Percentiles rank a stretch among this genome's conserved stretches.
Conservation (phyloP, 805 yeast genomes). For the Wickerhamiella domercqiae region DNA sequence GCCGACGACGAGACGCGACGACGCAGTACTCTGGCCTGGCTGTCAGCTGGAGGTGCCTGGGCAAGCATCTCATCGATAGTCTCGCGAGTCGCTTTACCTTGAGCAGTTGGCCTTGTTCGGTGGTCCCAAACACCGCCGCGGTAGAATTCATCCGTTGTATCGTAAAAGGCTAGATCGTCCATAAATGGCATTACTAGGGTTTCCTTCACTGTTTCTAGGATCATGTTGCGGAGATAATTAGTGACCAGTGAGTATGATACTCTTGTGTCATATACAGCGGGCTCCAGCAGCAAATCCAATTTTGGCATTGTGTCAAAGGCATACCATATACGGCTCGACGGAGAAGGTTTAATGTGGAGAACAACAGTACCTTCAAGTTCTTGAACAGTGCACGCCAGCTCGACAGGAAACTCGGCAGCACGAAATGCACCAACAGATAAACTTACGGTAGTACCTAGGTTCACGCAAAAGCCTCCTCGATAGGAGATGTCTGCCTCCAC, state of each 20-base stretch:
- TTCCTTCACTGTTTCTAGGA: slow-evolving; percentile 64
- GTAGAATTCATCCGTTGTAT: slow-evolving; percentile 52
- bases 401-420: slow-evolving; percentile 55
- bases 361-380: slow-evolving; percentile 60
- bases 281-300: slow-evolving; percentile 65
- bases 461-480: slow-evolving; percentile 59
- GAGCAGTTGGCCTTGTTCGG: slow-evolving; percentile 3
- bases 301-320: slow-evolving; percentile 68
- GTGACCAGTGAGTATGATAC: slow-evolving; percentile 67
- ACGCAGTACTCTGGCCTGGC: not conserved
- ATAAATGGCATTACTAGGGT: slow-evolving; percentile 72
- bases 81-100: not conserved
- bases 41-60: not conserved
- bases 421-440: slow-evolving; percentile 64
- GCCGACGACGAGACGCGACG: not conserved
- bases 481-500: slow-evolving; percentile 50
- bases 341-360: slow-evolving; percentile 69
- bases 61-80: slow-evolving; percentile 1
- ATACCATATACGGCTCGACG: slow-evolving; percentile 84
- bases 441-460: slow-evolving; percentile 65
- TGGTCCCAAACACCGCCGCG: slow-evolving; percentile 90
- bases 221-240: slow-evolving; percentile 58
- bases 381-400: slow-evolving; percentile 52
- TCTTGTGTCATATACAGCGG: slow-evolving; percentile 76
- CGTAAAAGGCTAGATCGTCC: slow-evolving; percentile 71